Evolutionary conservation across 2,329 filamentous ascomycete species (phyloP), one percentile per base, ranked within the genome.

Genomic region (Fusarium dlaminii): DNA sequence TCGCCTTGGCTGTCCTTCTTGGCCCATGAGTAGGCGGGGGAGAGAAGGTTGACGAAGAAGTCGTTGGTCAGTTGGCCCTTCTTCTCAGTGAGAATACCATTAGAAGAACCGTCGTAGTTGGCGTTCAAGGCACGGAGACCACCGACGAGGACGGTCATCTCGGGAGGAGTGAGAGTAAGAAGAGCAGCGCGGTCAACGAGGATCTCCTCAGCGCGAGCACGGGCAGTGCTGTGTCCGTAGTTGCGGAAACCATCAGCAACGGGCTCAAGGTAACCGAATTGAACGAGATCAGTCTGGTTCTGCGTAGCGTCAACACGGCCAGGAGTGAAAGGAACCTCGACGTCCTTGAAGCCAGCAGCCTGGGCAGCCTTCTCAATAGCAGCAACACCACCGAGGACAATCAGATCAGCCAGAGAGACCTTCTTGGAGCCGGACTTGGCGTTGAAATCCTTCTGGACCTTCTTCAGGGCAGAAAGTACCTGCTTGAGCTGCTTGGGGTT

Each of bases 11-110:
- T 74, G 65, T 84, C 74, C 30, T 83, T 82, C 43, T 83, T 83
- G 27, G 77, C 77, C 93, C 93, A 95, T 29, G 83, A 85, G 12
- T 88, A 93, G 81, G 83, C 84, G 77, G 87, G 89, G 78, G 94
- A 92, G 30, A 95, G 88, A 4, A 95, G 86, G 84, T 95, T 94
- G 82, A 93, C 88, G 79, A 95, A 95, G 87, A 94, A 95, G 84
- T 95, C 93, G 82, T 93, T 94, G 79, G 90, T 93, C 77, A 95
- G 86, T 75, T 89, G 83, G 46, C 93, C 93, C 2, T 92, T 91
- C 13, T 85, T 86, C 75, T 87, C 86, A 64, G 93, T 95, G 79
- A 95, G 86, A 66, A 95, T 87, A 67, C 93, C 93, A 66, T 89
- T 82, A 30, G 85, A 80, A 1, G 92, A 93, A 46, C 90, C 90